These are phyloP conservation scores for Adansonia digitata DNA, from an alignment of 345 rosid genomes.

Conservation along the genomic window DNA sequence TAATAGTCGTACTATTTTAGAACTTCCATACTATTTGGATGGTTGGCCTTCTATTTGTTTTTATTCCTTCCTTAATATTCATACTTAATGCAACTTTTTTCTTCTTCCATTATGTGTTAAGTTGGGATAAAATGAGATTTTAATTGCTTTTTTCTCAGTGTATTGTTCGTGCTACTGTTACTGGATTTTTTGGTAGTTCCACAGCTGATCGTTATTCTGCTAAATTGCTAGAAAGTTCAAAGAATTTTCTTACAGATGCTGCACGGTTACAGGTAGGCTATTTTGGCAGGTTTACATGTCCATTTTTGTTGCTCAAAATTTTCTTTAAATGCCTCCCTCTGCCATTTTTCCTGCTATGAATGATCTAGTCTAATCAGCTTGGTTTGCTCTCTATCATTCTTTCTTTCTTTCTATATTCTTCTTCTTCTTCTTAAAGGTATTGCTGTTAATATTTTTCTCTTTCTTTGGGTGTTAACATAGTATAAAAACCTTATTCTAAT, in stretches of 20 bases:
- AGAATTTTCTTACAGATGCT: constrained; percentile 61
- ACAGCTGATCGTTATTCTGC: constrained; percentile 29
- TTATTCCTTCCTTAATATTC: background rate
- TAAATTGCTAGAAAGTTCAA: constrained; percentile 40
- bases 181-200: constrained; percentile 41
- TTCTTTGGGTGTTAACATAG: background rate
- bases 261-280: constrained; percentile 63
- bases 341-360: background rate
- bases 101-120: constrained; percentile 7
- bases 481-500: constrained; percentile 18
- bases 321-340: background rate
- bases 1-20: background rate
- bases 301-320: background rate
- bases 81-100: background rate
- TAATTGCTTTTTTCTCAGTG: constrained; percentile 50
- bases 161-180: constrained; percentile 65
- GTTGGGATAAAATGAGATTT: constrained; percentile 12
- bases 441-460: background rate
- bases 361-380: background rate
- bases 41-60: constrained; percentile 4
- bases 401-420: background rate
- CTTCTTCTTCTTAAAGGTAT: background rate
- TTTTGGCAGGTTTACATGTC: constrained; percentile 7
- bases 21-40: background rate
- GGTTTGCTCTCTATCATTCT: background rate